Evolutionary conservation across 257 asterid species (phyloP).

Genomic region (Datura wrightii): DNA sequence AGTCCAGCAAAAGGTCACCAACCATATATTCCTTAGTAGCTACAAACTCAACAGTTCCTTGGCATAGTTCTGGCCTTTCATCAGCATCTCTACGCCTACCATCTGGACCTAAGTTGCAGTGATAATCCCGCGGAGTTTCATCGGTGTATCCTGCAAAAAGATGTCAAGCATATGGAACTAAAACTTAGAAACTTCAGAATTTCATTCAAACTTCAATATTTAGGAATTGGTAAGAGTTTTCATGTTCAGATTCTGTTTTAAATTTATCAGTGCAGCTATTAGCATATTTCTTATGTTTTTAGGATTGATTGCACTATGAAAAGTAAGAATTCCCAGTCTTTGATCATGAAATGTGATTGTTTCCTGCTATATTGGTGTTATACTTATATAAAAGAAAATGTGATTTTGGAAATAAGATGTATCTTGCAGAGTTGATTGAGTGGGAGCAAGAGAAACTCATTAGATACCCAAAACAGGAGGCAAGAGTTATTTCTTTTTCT

Average conservation of each 20-base stretch:
- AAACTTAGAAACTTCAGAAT: background rate
- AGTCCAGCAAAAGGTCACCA: constrained; percentile 42
- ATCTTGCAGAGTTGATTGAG: too few relatives aligned
- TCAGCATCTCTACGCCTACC: constrained; percentile 98
- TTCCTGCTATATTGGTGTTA: too few relatives aligned
- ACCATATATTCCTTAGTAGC: constrained; percentile 93
- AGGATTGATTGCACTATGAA: background rate
- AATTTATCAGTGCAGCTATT: background rate
- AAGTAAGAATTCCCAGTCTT: background rate
- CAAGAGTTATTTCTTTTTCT: too few relatives aligned
- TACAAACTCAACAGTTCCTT: constrained; percentile 97
- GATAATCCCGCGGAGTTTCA: constrained; percentile 97
- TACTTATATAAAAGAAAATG: too few relatives aligned
- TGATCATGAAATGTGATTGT: too few relatives aligned
- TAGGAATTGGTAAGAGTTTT: background rate
- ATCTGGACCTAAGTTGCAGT: constrained; percentile 97
- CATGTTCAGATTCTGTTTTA: background rate
- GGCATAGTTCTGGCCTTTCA: constrained; percentile 93
- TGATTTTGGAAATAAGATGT: too few relatives aligned
- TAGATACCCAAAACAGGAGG: too few relatives aligned
- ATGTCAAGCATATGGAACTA: background rate
- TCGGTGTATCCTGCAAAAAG: constrained; percentile 76
- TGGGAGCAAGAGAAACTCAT: too few relatives aligned
- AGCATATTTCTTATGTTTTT: background rate
- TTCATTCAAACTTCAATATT: constrained; percentile 2